phyloP scores from a whole-genome alignment of 2,329 filamentous ascomycete species.

The Waltergamsia citrina region DNA sequence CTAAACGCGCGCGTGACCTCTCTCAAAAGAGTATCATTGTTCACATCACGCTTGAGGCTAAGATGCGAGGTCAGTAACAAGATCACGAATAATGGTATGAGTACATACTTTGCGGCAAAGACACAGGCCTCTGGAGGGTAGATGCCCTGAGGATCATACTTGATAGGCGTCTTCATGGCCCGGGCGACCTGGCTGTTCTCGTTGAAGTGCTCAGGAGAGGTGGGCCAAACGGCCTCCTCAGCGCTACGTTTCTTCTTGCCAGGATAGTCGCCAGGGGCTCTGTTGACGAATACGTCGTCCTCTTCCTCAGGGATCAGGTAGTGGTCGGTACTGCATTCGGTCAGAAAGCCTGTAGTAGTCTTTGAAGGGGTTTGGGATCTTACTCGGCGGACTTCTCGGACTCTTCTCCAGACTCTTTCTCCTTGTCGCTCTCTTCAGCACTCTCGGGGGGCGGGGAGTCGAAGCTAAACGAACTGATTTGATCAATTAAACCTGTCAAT shows the following conservation, averaged over 20 bases:
- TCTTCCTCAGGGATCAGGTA: neutral
- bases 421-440: too few relatives aligned
- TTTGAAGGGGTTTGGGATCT: too few relatives aligned
- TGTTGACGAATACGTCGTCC: neutral
- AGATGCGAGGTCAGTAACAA: neutral
- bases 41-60: constrained; percentile 38
- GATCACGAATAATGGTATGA: neutral
- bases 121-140: constrained; percentile 15
- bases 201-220: neutral
- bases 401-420: too few relatives aligned
- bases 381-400: too few relatives aligned
- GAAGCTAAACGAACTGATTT: too few relatives aligned
- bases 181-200: neutral
- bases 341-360: too few relatives aligned
- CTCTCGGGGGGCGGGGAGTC: neutral
- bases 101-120: constrained; percentile 56
- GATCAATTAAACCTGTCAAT: too few relatives aligned
- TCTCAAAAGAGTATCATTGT: constrained; percentile 39
- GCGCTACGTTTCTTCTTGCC: too few relatives aligned
- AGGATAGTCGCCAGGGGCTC: neutral
- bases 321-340: neutral
- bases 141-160: constrained; percentile 3
- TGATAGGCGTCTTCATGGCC: too few relatives aligned
- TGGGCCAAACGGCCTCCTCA: too few relatives aligned
- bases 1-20: constrained; percentile 44